A percentile compares a stretch with the other conserved stretches of the same genome.
These are phyloP conservation scores for Vitellaria paradoxa DNA, from an alignment of 179 eudicot genomes.

Conservation along the genomic window DNA sequence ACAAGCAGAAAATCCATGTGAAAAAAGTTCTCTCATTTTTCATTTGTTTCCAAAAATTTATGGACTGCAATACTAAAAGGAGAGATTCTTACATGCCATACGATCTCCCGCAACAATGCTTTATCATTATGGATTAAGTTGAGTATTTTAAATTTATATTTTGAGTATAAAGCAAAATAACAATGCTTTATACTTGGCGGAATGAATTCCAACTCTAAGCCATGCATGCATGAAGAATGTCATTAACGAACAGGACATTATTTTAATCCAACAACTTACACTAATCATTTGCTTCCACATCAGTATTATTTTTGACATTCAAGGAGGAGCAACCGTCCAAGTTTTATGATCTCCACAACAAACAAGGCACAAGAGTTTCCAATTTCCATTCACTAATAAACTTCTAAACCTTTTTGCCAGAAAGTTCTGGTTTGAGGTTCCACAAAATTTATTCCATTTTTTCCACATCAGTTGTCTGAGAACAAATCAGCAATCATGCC, in stretches of 20 bases:
- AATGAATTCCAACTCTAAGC: background rate
- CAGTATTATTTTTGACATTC: background rate
- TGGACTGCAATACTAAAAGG: too few relatives aligned
- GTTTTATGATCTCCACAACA: background rate
- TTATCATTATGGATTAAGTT: too few relatives aligned
- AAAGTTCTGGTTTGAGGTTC: background rate
- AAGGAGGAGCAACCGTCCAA: too few relatives aligned
- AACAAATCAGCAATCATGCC: background rate
- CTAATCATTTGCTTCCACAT: background rate
- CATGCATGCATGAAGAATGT: background rate
- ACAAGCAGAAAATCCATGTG: too few relatives aligned
- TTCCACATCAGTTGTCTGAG: background rate
- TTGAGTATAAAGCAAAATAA: too few relatives aligned
- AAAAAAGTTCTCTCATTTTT: too few relatives aligned
- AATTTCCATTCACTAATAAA: background rate
- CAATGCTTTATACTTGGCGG: too few relatives aligned
- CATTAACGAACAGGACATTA: background rate
- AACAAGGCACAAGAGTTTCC: background rate
- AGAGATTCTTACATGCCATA: too few relatives aligned
- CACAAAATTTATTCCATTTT: background rate
- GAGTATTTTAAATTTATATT: too few relatives aligned
- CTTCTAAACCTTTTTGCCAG: background rate
- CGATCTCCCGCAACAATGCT: too few relatives aligned
- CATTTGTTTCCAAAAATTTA: too few relatives aligned
- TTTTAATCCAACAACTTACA: background rate